A percentile compares a stretch with the other conserved stretches of the same genome.
Evolutionary conservation across 2,329 filamentous ascomycete species (phyloP).

Genomic region (Hortaea werneckii): DNA sequence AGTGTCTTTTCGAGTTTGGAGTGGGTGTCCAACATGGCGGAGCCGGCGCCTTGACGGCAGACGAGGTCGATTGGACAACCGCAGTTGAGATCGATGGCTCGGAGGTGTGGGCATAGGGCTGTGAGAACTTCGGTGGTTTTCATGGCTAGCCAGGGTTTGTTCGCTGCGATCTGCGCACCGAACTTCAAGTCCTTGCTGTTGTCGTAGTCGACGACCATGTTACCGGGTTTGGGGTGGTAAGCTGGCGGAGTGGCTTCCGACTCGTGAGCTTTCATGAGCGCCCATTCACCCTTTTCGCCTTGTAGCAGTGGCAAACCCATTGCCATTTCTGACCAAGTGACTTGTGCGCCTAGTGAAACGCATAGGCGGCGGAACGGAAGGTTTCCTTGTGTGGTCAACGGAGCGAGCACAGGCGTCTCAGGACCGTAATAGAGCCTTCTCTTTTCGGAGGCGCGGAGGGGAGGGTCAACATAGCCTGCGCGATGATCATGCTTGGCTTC

Average conservation of each 20-base stretch:
- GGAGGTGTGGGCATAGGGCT: conserved; percentile 66
- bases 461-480: conserved; percentile 74
- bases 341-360: conserved; percentile 75
- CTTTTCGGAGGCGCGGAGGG: conserved; percentile 87
- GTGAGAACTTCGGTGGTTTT: conserved; percentile 79
- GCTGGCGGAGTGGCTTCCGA: conserved; percentile 66
- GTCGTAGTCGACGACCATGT: conserved; percentile 66
- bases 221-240: conserved; percentile 43
- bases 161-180: conserved; percentile 84
- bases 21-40: conserved; percentile 78
- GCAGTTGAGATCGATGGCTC: conserved; percentile 91
- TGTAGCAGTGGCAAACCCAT: conserved; percentile 83
- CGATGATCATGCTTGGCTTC: conserved; percentile 53
- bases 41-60: conserved; percentile 78
- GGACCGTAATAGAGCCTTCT: conserved; percentile 84
- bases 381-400: conserved; percentile 93
- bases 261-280: conserved; percentile 83
- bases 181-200: conserved; percentile 77
- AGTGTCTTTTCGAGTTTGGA: conserved; percentile 90
- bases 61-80: conserved; percentile 95
- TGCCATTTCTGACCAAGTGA: conserved; percentile 98
- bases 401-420: conserved; percentile 88
- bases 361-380: conserved; percentile 87
- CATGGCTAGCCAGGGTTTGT: conserved; percentile 80
- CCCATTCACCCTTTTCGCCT: conserved; percentile 87